Percentiles rank a stretch among this genome's conserved stretches.
These are phyloP conservation scores for Agaricus blazei DNA, from an alignment of 768 basidiomycete species.

Conservation along the genomic window DNA sequence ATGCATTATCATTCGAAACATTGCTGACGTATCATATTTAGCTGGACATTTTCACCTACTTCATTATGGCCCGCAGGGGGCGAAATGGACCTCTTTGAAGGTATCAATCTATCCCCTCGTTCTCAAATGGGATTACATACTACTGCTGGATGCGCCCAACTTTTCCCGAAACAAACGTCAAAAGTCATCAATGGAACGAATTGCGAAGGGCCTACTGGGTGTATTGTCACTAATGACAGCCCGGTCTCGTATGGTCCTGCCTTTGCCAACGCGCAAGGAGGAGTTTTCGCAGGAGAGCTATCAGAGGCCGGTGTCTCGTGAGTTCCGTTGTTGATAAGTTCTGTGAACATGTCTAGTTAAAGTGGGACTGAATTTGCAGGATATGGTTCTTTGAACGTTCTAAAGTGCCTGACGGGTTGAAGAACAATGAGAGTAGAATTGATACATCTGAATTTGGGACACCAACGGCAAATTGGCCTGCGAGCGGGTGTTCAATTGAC, in stretches of 20 bases:
- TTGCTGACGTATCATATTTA: too few relatives aligned
- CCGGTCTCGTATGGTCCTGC: constrained; percentile 56
- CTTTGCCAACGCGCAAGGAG: constrained; percentile 65
- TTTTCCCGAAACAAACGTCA: constrained; percentile 44
- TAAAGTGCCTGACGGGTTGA: constrained; percentile 9
- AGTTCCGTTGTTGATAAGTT: constrained; percentile 16
- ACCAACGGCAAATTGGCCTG: constrained; percentile 10
- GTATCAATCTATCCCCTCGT: constrained; percentile 59
- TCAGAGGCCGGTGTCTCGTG: constrained; percentile 62
- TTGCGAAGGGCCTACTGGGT: constrained; percentile 55
- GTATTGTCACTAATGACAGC: constrained; percentile 52
- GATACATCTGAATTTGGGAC: constrained; percentile 12
- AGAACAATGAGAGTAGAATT: constrained; percentile 1
- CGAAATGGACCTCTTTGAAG: constrained; percentile 81
- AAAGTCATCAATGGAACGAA: constrained; percentile 51
- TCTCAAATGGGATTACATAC: constrained; percentile 77
- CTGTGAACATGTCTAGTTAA: too few relatives aligned
- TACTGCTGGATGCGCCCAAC: constrained; percentile 49
- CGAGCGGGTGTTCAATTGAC: constrained; percentile 3
- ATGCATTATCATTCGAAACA: too few relatives aligned
- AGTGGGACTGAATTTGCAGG: constrained; percentile 15
- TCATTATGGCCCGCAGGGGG: constrained; percentile 56
- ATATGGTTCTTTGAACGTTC: constrained; percentile 15
- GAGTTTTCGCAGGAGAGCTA: constrained; percentile 72
- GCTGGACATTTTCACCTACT: constrained; percentile 41